Evolutionary conservation across 2,329 filamentous ascomycete genomes (phyloP), one percentile per base, ranked within the genome.

Genomic region (Aspergillus nomiae): DNA sequence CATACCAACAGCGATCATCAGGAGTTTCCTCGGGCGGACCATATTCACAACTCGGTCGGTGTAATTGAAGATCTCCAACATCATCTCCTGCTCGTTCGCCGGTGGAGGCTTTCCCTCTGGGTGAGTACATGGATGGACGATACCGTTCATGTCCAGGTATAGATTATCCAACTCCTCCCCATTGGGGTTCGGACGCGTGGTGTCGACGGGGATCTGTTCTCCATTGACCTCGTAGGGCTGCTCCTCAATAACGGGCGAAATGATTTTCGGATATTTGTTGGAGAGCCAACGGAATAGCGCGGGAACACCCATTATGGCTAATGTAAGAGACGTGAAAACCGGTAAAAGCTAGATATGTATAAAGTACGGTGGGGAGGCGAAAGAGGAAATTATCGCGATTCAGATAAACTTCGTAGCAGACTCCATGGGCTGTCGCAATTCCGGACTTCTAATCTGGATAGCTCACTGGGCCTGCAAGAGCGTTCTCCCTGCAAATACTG

Each of bases 61-160:
- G 80, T 99, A 99, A 75, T 90, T 92, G 84, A 99, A 99, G 65
- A 99, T 89, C 75, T 96, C 96, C 71, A 97, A 78, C 95, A 99
- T 99, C 95, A 99, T 99, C 81, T 98, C 95, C 77, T 96, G 92
- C 82, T 99, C 95, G 65, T 95, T 94, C 73, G 90, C 91, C 12
- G 95, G 95, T 4, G 95, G 88, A 2, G 95, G 93, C 66, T 89
- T 88, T 74, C 98, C 94, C 78, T 99, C 95, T 0, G 95, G 95
- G 81, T 99, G 95, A 54, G 94, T 97, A 81, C 95, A 99, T 36
- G 96, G 96, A 83, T 99, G 95, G 43, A 99, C 95, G 69, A 99
- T 99, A 76, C 95, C 96, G 79, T 99, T 99, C 94, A 99, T 98
- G 74, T 99, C 95, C 67, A 99, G 87, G 75, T 99, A 99, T 7